Evolutionary conservation across 257 asterid species (phyloP).

Genomic region (Plantago elongata): DNA sequence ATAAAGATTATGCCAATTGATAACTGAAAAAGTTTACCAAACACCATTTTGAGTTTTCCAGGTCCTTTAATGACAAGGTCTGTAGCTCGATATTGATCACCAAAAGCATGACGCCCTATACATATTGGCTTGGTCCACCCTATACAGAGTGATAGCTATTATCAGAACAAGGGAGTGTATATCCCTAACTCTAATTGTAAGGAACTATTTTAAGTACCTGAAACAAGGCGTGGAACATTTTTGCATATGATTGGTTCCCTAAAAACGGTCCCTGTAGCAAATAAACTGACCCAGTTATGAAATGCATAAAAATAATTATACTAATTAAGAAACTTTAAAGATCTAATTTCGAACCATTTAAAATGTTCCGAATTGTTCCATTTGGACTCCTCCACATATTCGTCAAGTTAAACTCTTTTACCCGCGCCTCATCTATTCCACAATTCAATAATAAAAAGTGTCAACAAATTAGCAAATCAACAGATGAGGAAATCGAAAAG

Average conservation of each 20-base stretch:
- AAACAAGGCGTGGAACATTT: conserved; percentile 56
- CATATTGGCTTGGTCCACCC: conserved; percentile 76
- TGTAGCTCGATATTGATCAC: conserved; percentile 66
- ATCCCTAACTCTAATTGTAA: conserved; percentile 2
- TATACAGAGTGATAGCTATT: conserved; percentile 7
- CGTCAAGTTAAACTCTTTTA: conserved; percentile 56
- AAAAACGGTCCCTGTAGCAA: conserved; percentile 58
- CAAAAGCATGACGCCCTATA: conserved; percentile 69
- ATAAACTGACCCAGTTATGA: conserved; percentile 21
- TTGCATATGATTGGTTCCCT: conserved; percentile 71
- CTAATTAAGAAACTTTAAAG: conserved; percentile 10
- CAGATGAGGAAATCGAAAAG: not conserved
- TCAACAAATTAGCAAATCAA: conserved; percentile 14
- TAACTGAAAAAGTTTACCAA: conserved; percentile 31
- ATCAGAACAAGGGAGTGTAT: conserved; percentile 3
- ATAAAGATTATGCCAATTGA: conserved; percentile 6
- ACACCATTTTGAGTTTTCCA: conserved; percentile 56
- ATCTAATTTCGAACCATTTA: conserved; percentile 43
- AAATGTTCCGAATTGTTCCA: conserved; percentile 65
- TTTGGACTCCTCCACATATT: conserved; percentile 72
- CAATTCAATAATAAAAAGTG: conserved; percentile 17
- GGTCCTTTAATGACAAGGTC: conserved; percentile 51
- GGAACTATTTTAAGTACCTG: conserved; percentile 40
- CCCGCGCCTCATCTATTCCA: conserved; percentile 54
- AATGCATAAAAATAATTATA: conserved; percentile 15